Evolutionary conservation across 2,329 filamentous ascomycete genomes (phyloP), one percentile per base, ranked within the genome.

Genomic region (Uncinocarpus reesii): DNA sequence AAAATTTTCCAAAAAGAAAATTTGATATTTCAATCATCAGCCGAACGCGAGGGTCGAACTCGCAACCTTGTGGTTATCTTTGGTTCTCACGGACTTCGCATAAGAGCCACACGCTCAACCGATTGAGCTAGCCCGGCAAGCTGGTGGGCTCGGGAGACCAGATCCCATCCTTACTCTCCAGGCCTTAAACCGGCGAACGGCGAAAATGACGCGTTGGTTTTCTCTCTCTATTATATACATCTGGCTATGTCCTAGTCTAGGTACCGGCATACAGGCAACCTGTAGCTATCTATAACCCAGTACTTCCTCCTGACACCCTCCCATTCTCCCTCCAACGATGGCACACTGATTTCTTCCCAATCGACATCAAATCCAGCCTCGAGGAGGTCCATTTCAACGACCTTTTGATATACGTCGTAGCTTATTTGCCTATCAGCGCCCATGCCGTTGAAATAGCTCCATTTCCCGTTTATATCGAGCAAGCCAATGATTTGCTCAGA

Each of bases 391-490:
- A 95, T 82, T 67, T 96, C 90, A 1, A 86, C 83, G 2, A 96
- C 86, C 64, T 85, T 87, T 46, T 83, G 85, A 68, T 96, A 96
- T 20, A 98, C 89, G 68, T 96, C 92, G 66, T 96, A 96, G 67
- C 87, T 95, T 53, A 96, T 82, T 64, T 83, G 82, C 38, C 92
- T 75, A 67, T 98, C 92, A 2, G 92, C 92, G 0, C 92, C 92
- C 50, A 96, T 79, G 0, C 92, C 79, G 56, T 81, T 80, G 63
- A 81, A 82, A 66, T 80, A 81, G 26, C 79, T 75, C 63, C 79
- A 81, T 40, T 67, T 71, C 0, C 75, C 76, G 15, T 68, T 68
- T 42, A 67, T 62, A 48, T 71, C 68, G 38, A 98, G 70, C 47
- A 96, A 66, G 0, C 80, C 83, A 26, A 92, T 86, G 8, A 96